Conservation (phyloP, 73 alveolate genomes). For the Blepharisma japonicum region DNA sequence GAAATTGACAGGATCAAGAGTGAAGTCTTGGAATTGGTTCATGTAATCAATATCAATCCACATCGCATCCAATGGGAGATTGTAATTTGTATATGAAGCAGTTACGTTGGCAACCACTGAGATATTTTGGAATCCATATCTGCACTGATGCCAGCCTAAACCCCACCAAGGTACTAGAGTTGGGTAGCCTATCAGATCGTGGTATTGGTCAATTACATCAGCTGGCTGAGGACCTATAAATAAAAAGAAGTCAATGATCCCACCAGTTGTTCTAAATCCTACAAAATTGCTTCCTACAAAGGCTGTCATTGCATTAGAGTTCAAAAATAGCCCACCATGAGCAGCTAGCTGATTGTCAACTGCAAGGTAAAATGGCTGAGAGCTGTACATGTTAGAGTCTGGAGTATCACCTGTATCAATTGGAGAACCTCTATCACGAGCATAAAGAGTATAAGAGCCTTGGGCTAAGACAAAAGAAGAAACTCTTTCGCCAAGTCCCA, state of each 20-base stretch:
- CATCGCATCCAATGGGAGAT: constrained; percentile 88
- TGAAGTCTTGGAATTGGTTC: constrained; percentile 79
- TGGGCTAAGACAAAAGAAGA: not conserved
- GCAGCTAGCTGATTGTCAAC: not conserved
- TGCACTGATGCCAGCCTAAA: constrained; percentile 92
- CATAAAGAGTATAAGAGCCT: constrained; percentile 7
- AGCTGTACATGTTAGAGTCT: not conserved
- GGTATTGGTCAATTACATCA: constrained; percentile 42
- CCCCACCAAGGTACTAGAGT: constrained; percentile 68
- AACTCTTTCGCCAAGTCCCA: constrained; percentile 21
- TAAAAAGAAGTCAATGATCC: constrained; percentile 61
- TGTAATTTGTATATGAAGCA: constrained; percentile 52
- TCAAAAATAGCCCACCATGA: not conserved
- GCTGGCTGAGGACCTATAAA: constrained; percentile 46
- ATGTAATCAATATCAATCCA: constrained; percentile 98
- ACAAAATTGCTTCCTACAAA: not conserved
- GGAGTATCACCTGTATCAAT: not conserved
- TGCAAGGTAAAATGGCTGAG: constrained; percentile 15
- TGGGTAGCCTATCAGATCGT: constrained; percentile 68
- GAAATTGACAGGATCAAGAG: constrained; percentile 37
- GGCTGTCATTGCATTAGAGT: constrained; percentile 30
- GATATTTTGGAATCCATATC: constrained; percentile 87
- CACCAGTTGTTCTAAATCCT: constrained; percentile 43
- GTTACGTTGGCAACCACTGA: constrained; percentile 54
- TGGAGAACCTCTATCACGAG: not conserved